Percentiles rank a stretch among this genome's conserved stretches.
Conservation (phyloP, 495 filamentous ascomycete genomes). For the Penicillium atrosanguineum region DNA sequence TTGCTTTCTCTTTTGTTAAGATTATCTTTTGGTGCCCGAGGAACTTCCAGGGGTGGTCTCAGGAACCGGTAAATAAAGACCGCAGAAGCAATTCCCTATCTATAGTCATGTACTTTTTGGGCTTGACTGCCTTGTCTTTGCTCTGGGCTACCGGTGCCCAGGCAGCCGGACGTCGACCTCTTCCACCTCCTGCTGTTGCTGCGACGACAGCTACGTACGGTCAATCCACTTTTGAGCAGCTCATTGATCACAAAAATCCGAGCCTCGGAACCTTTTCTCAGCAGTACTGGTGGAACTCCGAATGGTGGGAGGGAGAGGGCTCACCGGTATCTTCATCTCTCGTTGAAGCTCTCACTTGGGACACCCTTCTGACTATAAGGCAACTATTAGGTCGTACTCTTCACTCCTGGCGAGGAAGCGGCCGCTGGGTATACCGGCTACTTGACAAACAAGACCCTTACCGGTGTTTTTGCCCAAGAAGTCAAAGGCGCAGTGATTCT, state of each 20-base stretch:
- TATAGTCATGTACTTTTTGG: not conserved
- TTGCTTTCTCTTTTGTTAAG: not conserved
- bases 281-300: slow-evolving; percentile 49
- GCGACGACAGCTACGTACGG: slow-evolving; percentile 7
- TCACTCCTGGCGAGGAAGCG: slow-evolving; percentile 57
- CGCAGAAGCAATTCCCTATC: not conserved
- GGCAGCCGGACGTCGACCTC: slow-evolving; percentile 9
- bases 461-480: slow-evolving; percentile 51
- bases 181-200: slow-evolving; percentile 9
- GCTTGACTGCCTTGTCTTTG: not conserved
- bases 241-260: slow-evolving; percentile 53
- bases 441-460: slow-evolving; percentile 47
- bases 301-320: slow-evolving; percentile 52
- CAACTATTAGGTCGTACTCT: slow-evolving; percentile 44
- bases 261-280: slow-evolving; percentile 54
- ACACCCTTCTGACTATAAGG: slow-evolving; percentile 7
- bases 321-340: slow-evolving; percentile 41
- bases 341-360: not conserved
- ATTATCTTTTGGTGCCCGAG: not conserved
- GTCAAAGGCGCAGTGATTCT: slow-evolving; percentile 56
- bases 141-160: slow-evolving; percentile 8
- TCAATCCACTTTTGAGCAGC: slow-evolving; percentile 45
- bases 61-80: not conserved
- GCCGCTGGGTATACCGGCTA: slow-evolving; percentile 48
- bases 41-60: not conserved